These are phyloP conservation scores for Emergomyces africanus DNA, from an alignment of 2,329 filamentous ascomycete genomes.

Conservation along the genomic window DNA sequence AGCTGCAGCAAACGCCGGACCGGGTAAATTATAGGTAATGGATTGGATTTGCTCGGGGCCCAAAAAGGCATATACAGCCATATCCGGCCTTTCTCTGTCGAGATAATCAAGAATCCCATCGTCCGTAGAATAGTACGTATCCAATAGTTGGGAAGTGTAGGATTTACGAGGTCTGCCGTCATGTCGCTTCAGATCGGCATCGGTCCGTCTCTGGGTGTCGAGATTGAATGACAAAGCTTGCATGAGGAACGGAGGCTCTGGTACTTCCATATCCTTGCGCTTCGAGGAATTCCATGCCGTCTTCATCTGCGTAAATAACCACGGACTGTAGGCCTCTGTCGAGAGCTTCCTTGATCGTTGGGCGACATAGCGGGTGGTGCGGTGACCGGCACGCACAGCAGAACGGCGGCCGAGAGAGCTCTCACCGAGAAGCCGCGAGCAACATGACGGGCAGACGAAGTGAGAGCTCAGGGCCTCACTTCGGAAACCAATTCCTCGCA, in stretches of 20 bases:
- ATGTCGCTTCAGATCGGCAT: not conserved
- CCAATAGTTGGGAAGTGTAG: constrained; percentile 2
- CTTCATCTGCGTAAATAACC: not conserved
- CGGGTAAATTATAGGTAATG: constrained; percentile 31
- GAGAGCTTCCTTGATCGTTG: not conserved
- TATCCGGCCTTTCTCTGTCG: constrained; percentile 8
- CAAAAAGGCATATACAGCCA: constrained; percentile 11
- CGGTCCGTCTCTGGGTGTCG: not conserved
- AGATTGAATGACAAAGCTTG: not conserved
- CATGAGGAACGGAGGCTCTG: not conserved
- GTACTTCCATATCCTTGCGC: constrained; percentile 9
- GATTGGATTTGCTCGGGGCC: constrained; percentile 3
- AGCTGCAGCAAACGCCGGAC: constrained; percentile 49
- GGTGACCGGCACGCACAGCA: not conserved
- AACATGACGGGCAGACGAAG: constrained; percentile 15
- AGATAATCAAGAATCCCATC: not conserved
- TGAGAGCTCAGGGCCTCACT: constrained; percentile 20
- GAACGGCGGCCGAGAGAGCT: not conserved
- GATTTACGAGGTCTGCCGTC: not conserved
- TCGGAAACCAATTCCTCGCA: constrained; percentile 16
- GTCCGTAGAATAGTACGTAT: not conserved
- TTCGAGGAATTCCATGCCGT: constrained; percentile 18
- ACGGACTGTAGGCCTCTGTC: not conserved
- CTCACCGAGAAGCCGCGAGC: constrained; percentile 10
- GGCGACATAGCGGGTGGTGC: not conserved